phyloP scores from a whole-genome alignment of 2,329 filamentous ascomycete genomes.

The Ophiosphaerella narmari region DNA sequence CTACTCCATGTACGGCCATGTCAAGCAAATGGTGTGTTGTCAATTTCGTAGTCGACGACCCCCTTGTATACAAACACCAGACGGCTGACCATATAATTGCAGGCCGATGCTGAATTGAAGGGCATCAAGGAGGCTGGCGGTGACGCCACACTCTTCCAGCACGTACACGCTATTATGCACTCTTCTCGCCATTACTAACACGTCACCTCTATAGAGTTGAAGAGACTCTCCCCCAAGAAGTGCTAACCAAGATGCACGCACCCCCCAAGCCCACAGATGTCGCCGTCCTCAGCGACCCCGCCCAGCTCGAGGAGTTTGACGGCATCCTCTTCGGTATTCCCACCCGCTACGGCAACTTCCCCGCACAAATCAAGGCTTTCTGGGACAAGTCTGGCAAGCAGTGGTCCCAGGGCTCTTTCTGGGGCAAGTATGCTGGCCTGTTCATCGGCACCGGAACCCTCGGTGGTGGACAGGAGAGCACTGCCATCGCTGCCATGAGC shows the following conservation, averaged over 20 bases:
- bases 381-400: constrained; percentile 89
- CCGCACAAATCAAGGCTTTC: constrained; percentile 91
- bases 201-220: constrained; percentile 59
- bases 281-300: constrained; percentile 62
- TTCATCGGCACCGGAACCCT: constrained; percentile 83
- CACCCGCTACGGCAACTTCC: constrained; percentile 96
- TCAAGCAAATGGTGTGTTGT: constrained; percentile 38
- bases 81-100: constrained; percentile 4
- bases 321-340: constrained; percentile 92
- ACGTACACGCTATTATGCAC: constrained; percentile 36
- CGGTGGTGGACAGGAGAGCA: constrained; percentile 93
- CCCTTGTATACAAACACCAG: neutral
- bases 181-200: neutral
- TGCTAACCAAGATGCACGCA: constrained; percentile 89
- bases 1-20: constrained; percentile 48
- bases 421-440: constrained; percentile 87
- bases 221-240: constrained; percentile 85
- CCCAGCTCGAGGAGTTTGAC: constrained; percentile 75
- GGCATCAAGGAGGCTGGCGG: constrained; percentile 90
- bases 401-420: constrained; percentile 77
- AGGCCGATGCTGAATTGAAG: constrained; percentile 91
- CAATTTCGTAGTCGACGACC: neutral
- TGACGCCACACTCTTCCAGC: constrained; percentile 80
- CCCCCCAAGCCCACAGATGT: constrained; percentile 73
- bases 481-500: constrained; percentile 77